These are phyloP conservation scores for Talaromyces albobiverticillius DNA, from an alignment of 2,329 filamentous ascomycete species.

Conservation along the genomic window DNA sequence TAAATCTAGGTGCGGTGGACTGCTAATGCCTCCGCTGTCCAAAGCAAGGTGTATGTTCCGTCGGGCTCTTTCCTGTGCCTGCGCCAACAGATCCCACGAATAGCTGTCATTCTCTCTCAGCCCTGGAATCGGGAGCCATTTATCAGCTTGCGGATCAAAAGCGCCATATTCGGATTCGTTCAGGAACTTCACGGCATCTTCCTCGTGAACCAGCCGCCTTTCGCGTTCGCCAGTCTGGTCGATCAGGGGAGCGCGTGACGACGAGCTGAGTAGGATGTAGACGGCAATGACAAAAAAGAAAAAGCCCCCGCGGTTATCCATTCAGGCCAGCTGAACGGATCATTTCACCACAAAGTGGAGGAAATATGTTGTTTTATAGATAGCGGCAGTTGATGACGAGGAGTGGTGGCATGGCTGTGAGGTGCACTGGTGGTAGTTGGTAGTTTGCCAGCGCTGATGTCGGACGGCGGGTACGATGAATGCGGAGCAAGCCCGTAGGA, in stretches of 20 bases:
- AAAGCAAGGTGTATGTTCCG: slow-evolving; percentile 48
- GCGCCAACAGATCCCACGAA: slow-evolving; percentile 70
- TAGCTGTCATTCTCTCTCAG: slow-evolving; percentile 71
- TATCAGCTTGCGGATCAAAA: slow-evolving; percentile 44
- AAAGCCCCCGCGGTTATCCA: slow-evolving; percentile 48
- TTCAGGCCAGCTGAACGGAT: slow-evolving; percentile 26
- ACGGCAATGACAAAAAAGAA: slow-evolving; percentile 52
- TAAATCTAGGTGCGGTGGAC: slow-evolving; percentile 27
- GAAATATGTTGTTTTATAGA: not conserved
- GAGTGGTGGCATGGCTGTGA: slow-evolving; percentile 3
- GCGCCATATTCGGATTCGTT: slow-evolving; percentile 53
- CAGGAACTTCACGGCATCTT: slow-evolving; percentile 48
- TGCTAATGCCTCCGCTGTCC: slow-evolving; percentile 29
- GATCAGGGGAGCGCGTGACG: slow-evolving; percentile 39
- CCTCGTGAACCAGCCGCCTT: slow-evolving; percentile 51
- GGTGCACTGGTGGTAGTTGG: slow-evolving; percentile 22
- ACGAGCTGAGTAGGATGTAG: slow-evolving; percentile 53
- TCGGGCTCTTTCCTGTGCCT: slow-evolving; percentile 64
- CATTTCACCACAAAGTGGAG: slow-evolving; percentile 7
- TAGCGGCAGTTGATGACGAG: not conserved
- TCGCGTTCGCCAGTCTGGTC: slow-evolving; percentile 45
- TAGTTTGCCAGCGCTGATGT: slow-evolving; percentile 18
- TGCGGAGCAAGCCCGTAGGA: not conserved
- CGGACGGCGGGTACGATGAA: slow-evolving; percentile 16
- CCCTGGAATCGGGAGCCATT: slow-evolving; percentile 71